Base-by-base conservation (phyloP, 176 grass and related monocot genomes). In the Zea luxurians region DNA sequence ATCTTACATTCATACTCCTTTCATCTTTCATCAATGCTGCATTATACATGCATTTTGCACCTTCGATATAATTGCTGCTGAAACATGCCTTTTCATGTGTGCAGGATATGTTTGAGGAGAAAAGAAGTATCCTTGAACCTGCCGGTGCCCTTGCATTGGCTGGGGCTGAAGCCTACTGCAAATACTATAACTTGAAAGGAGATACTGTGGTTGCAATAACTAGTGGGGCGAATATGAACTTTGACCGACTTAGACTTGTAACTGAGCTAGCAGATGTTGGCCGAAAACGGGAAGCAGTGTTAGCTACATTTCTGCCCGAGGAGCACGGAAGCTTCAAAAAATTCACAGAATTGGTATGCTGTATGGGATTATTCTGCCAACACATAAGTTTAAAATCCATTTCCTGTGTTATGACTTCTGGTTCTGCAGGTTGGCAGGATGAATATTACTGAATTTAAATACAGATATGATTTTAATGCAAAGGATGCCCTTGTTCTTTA, bases 361-460 rank as follows among this genome's bases (percentile, higher is more conserved):
- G 17, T 87, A 4, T 84, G 37, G 47, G 55, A n/a, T 77, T 53
- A 68, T 80, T 66, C 27, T 27, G 27, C 37, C 7, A 48, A 61
- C 57, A 67, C 35, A 17, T 44, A 65, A 73, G 5, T 85, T 64
- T 78, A 74, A 46, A 76, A 74, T 64, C 41, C 15, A 18, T 77
- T 70, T 70, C 27, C 61, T 77, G 71, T 80, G 60, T 50, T 8
- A 2, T 71, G 6, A 80, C 3, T 65, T 79, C 49, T 80, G 13
- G 8, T 78, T 43, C 70, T 95, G 82, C 78, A 99, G 96, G 92
- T 99, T 80, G 92, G 92, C 7, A 64, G 62, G 74, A 95, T 99
- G 92, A 99, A 99, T 84, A 99, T 99, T 70, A 99, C 96, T n/a
- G 96, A 99, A 75, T 99, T 99, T 73, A 99, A 99, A 68, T 99